Percentiles rank a stretch among this genome's conserved stretches.
Conservation (phyloP, 2,329 filamentous ascomycete species). For the Aquanectria penicillioides region DNA sequence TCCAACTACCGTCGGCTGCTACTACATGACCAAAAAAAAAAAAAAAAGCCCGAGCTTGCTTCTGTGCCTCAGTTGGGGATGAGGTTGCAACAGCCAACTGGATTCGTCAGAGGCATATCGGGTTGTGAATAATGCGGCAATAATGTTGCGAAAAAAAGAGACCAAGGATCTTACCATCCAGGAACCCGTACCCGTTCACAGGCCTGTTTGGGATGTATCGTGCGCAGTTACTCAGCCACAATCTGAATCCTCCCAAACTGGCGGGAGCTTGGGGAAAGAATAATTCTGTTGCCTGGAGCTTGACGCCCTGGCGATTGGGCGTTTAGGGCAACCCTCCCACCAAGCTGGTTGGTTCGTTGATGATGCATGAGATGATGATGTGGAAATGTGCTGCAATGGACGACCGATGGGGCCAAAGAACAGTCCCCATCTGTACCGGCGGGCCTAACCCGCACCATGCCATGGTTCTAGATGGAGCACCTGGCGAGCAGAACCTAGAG, state of each 20-base stretch:
- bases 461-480: too few relatives aligned
- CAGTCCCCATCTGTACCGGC: background rate
- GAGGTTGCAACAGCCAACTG: too few relatives aligned
- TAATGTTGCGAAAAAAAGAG: too few relatives aligned
- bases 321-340: conserved; percentile 1
- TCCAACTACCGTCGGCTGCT: conserved; percentile 9
- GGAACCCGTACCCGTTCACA: too few relatives aligned
- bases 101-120: too few relatives aligned
- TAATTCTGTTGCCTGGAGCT: conserved; percentile 21
- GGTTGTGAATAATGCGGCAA: too few relatives aligned
- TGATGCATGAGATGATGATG: background rate
- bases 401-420: background rate
- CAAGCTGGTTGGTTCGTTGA: conserved; percentile 4
- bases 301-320: conserved; percentile 1
- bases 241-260: background rate
- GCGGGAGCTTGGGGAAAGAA: background rate
- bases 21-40: background rate
- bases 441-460: background rate
- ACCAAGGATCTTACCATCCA: too few relatives aligned
- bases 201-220: too few relatives aligned
- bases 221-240: too few relatives aligned
- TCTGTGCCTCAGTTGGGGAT: too few relatives aligned
- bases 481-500: background rate
- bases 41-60: too few relatives aligned
- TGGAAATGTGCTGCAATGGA: background rate